Evolutionary conservation across 768 basidiomycete species (phyloP).

Genomic region (Suillus brevipes): DNA sequence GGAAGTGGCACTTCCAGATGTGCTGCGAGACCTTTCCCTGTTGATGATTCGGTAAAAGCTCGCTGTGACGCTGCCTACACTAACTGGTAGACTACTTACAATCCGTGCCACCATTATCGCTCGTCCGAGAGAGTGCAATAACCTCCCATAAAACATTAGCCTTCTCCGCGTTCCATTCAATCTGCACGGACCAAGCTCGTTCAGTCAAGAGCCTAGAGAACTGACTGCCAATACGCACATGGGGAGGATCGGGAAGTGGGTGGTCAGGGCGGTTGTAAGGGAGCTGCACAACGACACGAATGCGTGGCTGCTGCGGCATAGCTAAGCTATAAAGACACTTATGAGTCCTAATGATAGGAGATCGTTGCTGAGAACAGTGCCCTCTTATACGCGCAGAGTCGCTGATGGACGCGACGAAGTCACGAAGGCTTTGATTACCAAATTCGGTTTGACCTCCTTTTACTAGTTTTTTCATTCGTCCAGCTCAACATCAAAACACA

Average conservation of each 20-base stretch:
- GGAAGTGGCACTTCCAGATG: conserved; percentile 82
- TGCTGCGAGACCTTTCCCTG: conserved; percentile 83
- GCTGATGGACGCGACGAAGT: conserved; percentile 6
- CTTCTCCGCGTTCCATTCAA: conserved; percentile 84
- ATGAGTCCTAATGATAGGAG: not conserved
- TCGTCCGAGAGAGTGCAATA: conserved; percentile 73
- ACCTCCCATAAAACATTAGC: conserved; percentile 87
- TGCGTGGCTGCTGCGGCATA: conserved; percentile 33
- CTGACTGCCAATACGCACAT: conserved; percentile 45
- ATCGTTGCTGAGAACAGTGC: not conserved
- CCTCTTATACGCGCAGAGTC: not conserved
- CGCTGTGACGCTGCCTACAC: not conserved
- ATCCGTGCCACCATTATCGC: conserved; percentile 73
- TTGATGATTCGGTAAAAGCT: not conserved
- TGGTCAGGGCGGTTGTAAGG: conserved; percentile 79
- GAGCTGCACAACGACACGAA: conserved; percentile 77
- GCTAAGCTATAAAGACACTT: not conserved
- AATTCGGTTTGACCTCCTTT: conserved; percentile 6
- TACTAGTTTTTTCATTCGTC: not conserved
- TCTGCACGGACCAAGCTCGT: conserved; percentile 42
- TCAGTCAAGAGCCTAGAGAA: conserved; percentile 7
- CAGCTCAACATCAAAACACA: not conserved
- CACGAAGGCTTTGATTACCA: conserved; percentile 1
- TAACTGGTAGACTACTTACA: conserved; percentile 49
- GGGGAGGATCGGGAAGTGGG: conserved; percentile 62